Base-by-base conservation (phyloP, 208 protist species). In the Leishmania amazonensis region DNA sequence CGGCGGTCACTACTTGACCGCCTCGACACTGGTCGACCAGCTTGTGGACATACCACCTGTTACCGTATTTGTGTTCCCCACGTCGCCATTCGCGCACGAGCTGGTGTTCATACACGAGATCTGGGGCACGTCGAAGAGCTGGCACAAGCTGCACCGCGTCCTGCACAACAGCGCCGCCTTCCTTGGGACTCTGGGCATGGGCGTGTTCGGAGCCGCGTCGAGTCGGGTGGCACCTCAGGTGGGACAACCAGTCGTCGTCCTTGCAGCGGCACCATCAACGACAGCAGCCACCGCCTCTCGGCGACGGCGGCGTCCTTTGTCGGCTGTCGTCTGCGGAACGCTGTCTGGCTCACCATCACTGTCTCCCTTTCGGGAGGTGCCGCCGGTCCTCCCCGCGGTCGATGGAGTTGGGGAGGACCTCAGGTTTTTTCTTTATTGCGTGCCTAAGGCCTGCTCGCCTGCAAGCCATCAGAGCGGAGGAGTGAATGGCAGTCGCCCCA, bases 371-470 rank as follows among this genome's bases (percentile, higher is more conserved):
- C 4, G n/a, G 45, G 81, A 81, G 49, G 47, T 31, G 31, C 24
- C 57, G 57, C 24, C 24, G 15, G 62, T 7, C 62, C 8, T 40
- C 35, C 74, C 58, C 67, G 58, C n/a, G 9, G 40, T 51, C 78
- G 79, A 40, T 6, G 76, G 51, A 35, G 24, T 31, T 53, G 51
- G 79, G 21, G 57, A 31, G 19, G 84, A 86, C 72, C 64, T 78
- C 11, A 60, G 70, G 19, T 74, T 91, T 13, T 78, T 47, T 85
- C 74, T 91, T 13, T 78, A 54, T 85, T 11, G 57, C 79, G 84
- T 90, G 28, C 78, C 89, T 42, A 72, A 88, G 73, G 74, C 81
- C 75, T 91, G 88, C 77, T 76, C 87, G 7, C 80, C 5, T 74
- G 71, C 42, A 54, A 83, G 19, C 84, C 85, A 0, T 8, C 65